Percentiles rank a stretch among this genome's conserved stretches.
Evolutionary conservation across 140 eudicot genomes (phyloP).

Genomic region (Ambrosia hybrid): DNA sequence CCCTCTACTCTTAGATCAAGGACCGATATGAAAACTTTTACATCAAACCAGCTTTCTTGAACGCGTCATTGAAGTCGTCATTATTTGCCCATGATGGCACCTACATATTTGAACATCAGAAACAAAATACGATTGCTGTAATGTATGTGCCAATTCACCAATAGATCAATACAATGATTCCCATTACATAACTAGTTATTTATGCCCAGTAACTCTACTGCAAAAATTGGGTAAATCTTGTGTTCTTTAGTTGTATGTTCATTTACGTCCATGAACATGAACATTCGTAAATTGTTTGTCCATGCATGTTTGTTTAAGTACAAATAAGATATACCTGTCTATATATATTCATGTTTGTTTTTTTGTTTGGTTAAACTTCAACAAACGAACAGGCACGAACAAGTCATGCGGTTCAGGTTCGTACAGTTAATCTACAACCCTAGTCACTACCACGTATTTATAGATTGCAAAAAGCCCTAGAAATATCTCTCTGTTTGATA

Average conservation of each 20-base stretch:
- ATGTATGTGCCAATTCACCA: not conserved
- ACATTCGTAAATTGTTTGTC: too few species aligned
- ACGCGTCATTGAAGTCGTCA: not conserved
- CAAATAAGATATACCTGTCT: not conserved
- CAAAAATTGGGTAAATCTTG: not conserved
- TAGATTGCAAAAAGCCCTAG: too few species aligned
- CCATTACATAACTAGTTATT: not conserved
- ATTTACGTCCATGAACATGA: not conserved
- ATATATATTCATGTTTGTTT: too few species aligned
- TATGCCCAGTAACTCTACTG: not conserved
- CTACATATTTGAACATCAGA: not conserved
- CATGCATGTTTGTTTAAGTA: not conserved
- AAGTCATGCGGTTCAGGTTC: too few species aligned
- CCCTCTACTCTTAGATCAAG: not conserved
- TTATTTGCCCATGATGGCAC: not conserved
- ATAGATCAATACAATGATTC: not conserved
- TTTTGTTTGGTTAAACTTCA: too few species aligned
- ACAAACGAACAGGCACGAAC: not conserved
- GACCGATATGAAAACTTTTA: too few species aligned
- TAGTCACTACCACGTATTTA: too few species aligned
- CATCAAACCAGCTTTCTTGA: not conserved
- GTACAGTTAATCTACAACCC: too few species aligned
- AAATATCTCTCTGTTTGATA: too few species aligned
- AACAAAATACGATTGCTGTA: too few species aligned
- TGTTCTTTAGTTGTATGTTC: not conserved